These are phyloP conservation scores for Debaryomyces singareniensis DNA, from an alignment of 1,139 yeast species.

Conservation along the genomic window DNA sequence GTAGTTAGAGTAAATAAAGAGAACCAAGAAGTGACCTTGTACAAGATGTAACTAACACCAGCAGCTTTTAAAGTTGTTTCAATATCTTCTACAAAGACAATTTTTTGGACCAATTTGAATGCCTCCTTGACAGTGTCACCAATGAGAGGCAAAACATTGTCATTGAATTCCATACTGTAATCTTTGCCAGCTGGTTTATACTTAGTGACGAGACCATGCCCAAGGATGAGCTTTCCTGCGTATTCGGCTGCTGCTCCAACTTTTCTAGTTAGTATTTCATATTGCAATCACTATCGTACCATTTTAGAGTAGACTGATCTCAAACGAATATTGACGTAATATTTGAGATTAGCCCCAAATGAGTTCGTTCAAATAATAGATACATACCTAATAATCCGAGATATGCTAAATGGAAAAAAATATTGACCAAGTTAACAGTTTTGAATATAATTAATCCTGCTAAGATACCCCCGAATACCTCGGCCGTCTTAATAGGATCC, in stretches of 20 bases:
- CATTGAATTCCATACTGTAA: constrained; percentile 35
- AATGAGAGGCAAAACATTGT: constrained; percentile 35
- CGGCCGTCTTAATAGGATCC: constrained; percentile 73
- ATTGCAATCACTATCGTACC: too few relatives aligned
- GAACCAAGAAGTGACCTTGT: constrained; percentile 70
- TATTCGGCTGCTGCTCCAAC: constrained; percentile 67
- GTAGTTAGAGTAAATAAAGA: constrained; percentile 65
- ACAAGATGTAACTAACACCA: constrained; percentile 55
- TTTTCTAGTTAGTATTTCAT: constrained; percentile 20
- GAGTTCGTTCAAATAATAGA: neutral
- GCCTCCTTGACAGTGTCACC: constrained; percentile 35
- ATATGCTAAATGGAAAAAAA: constrained; percentile 52
- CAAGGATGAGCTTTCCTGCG: constrained; percentile 57
- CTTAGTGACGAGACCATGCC: constrained; percentile 66
- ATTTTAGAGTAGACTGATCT: too few relatives aligned
- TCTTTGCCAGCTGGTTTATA: constrained; percentile 46
- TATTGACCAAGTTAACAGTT: constrained; percentile 62
- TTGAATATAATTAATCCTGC: constrained; percentile 57
- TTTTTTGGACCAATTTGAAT: constrained; percentile 49
- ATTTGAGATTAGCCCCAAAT: neutral
- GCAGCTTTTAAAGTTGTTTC: constrained; percentile 71
- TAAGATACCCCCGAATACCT: constrained; percentile 63
- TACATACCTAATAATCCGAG: constrained; percentile 42
- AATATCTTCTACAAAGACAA: constrained; percentile 61
- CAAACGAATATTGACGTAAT: too few relatives aligned